Base-by-base conservation (phyloP, 2,329 filamentous ascomycete species). In the Cladosporium sp. region DNA sequence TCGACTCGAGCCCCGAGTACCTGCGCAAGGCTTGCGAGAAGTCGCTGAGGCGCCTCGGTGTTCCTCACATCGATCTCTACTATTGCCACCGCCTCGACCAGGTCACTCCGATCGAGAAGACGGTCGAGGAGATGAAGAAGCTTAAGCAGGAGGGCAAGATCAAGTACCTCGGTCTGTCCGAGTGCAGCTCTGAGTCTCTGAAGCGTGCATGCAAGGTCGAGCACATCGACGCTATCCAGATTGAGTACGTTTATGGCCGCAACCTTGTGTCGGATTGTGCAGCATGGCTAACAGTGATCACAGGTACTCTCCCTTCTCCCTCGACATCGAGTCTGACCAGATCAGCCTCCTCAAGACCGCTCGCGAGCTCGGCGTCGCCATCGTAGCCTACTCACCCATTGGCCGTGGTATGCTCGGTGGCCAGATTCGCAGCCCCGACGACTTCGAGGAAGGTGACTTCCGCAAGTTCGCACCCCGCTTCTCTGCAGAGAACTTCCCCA, bases 311-410 rank as follows among this genome's bases (percentile, higher is more conserved):
- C 78, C 78, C 0, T 84, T 80, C 67, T 70, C 76, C 2, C 75
- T 87, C 34, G 80, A 84, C 39, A 83, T 88, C 61, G 86, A 89
- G 66, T 78, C 72, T 3, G 68, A 73, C 0, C 69, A 75, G 40
- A 79, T 76, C 0, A 68, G 77, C 22, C 71, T 88, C 1, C 73
- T 87, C 1, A 70, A 75, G 28, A 83, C 84, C 0, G 81, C 78
- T 60, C 76, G 80, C n/a, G 82, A 86, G 66, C 78, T 88, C 2
- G 84, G 83, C 1, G 74, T 84, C 2, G 74, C 82, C 0, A 72
- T 84, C 5, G 76, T 88, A 2, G 79, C 82, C 1, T 86, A 84
- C 71, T 80, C 78, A 15, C 85, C 85, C 1, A 76, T 88, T 2
- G 84, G 83, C 2, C 77, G 84, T 1, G 84, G 85, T 9, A 70